phyloP scores from a whole-genome alignment of 2,329 filamentous ascomycete genomes.

The Alternaria sp. region DNA sequence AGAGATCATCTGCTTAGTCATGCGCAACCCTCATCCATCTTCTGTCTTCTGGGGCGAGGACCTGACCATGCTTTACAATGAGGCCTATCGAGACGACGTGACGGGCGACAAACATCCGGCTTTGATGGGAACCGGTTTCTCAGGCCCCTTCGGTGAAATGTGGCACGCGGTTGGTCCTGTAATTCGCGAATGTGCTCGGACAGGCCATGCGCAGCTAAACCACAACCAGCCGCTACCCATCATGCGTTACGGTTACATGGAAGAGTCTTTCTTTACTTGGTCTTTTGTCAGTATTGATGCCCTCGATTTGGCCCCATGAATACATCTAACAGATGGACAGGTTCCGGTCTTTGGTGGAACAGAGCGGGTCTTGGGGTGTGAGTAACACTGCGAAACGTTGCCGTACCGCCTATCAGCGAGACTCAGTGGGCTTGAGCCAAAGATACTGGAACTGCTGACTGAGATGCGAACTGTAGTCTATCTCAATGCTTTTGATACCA shows the following conservation, averaged over 20 bases:
- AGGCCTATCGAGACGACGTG: slow-evolving; percentile 45
- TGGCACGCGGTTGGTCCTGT: slow-evolving; percentile 49
- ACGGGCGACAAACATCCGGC: slow-evolving; percentile 39
- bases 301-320: background rate
- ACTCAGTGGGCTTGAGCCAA: background rate
- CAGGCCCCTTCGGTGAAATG: slow-evolving; percentile 46
- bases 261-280: slow-evolving; percentile 53
- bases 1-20: slow-evolving; percentile 45
- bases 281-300: slow-evolving; percentile 35
- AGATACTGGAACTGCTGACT: slow-evolving; percentile 23
- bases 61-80: slow-evolving; percentile 50
- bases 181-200: slow-evolving; percentile 38
- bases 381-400: slow-evolving; percentile 9
- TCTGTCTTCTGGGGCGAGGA: slow-evolving; percentile 46
- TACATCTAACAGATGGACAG: background rate
- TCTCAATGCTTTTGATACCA: slow-evolving; percentile 47
- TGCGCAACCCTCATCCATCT: slow-evolving; percentile 39
- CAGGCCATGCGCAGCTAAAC: slow-evolving; percentile 34
- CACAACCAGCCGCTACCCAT: slow-evolving; percentile 41
- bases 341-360: slow-evolving; percentile 50
- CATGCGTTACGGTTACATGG: slow-evolving; percentile 35
- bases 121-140: slow-evolving; percentile 42
- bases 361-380: slow-evolving; percentile 38
- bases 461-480: slow-evolving; percentile 19
- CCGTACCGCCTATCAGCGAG: background rate